A percentile compares a stretch with the other conserved stretches of the same genome.
Conservation (phyloP, 306 rosid species). For the Castanea crenata region DNA sequence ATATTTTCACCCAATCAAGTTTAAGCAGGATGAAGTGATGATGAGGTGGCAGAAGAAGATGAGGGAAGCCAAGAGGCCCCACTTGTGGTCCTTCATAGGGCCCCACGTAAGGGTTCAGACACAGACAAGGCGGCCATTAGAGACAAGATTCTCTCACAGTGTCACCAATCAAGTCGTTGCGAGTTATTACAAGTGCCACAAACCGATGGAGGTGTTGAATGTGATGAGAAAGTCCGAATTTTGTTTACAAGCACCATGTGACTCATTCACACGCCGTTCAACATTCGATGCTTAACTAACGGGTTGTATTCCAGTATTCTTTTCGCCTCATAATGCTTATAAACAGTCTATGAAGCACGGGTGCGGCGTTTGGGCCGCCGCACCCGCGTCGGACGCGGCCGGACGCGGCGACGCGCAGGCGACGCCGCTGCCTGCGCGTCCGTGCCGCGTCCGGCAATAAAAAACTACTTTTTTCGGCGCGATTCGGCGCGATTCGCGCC, state of each 20-base stretch:
- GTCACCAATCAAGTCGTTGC: slow-evolving; percentile 42
- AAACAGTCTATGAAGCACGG: no score
- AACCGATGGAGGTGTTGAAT: slow-evolving; percentile 40
- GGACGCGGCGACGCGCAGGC: no score
- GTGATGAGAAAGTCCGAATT: slow-evolving; percentile 50
- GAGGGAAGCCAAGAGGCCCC: slow-evolving; percentile 28
- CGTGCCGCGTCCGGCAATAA: no score
- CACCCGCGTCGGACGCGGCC: no score
- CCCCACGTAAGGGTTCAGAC: slow-evolving; percentile 46
- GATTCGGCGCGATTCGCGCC: no score
- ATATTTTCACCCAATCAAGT: slow-evolving; percentile 61
- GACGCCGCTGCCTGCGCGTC: no score
- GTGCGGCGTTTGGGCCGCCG: no score
- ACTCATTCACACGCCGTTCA: slow-evolving; percentile 72
- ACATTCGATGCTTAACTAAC: slow-evolving; percentile 64
- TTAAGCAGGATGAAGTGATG: slow-evolving; percentile 23
- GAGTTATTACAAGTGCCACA: slow-evolving; percentile 36
- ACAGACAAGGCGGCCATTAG: slow-evolving; percentile 55
- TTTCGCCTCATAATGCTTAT: slow-evolving; percentile 71
- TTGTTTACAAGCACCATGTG: slow-evolving; percentile 75
- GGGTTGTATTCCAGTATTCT: slow-evolving; percentile 74
- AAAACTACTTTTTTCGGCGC: no score
- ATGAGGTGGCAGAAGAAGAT: slow-evolving; percentile 52
- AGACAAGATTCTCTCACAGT: slow-evolving; percentile 50
- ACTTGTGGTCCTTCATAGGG: slow-evolving; percentile 64